Evolutionary conservation across 2,329 filamentous ascomycete species (phyloP).

Genomic region (Diatrype stigma): DNA sequence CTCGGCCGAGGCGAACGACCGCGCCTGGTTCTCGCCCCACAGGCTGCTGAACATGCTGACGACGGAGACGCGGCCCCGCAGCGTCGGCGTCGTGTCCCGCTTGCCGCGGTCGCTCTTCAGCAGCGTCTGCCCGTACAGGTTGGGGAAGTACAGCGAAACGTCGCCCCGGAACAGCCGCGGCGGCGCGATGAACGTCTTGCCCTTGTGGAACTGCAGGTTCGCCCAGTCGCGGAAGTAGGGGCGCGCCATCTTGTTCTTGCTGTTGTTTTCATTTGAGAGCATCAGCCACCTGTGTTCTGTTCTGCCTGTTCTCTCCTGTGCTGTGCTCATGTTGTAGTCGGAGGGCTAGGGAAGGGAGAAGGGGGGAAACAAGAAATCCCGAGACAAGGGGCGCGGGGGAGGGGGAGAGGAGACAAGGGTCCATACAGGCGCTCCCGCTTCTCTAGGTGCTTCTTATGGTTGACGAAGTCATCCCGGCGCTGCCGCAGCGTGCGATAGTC

Average conservation of each 20-base stretch:
- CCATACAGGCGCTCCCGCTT: constrained; percentile 70
- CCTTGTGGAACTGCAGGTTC: constrained; percentile 75
- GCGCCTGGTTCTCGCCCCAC: constrained; percentile 81
- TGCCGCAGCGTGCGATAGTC: constrained; percentile 64
- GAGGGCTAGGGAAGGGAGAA: no score
- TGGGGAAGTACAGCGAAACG: constrained; percentile 86
- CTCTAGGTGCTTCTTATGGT: constrained; percentile 79
- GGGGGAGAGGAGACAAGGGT: no score
- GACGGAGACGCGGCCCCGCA: constrained; percentile 71
- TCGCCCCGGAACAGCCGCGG: constrained; percentile 79
- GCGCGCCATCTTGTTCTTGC: constrained; percentile 70
- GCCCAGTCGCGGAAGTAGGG: constrained; percentile 97
- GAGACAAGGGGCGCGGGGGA: no score
- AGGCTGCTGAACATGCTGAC: constrained; percentile 76
- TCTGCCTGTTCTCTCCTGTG: no score
- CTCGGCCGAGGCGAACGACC: constrained; percentile 62
- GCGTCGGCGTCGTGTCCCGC: constrained; percentile 69
- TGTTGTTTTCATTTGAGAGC: constrained; percentile 31
- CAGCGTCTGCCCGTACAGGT: constrained; percentile 77
- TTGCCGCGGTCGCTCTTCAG: constrained; percentile 47
- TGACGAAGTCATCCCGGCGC: constrained; percentile 72
- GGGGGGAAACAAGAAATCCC: no score
- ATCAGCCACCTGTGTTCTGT: no score
- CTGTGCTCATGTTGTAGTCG: no score
- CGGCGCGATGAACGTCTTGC: constrained; percentile 88